Evolutionary conservation across 140 eudicot species (phyloP).

Genomic region (Senecio squalidus): DNA sequence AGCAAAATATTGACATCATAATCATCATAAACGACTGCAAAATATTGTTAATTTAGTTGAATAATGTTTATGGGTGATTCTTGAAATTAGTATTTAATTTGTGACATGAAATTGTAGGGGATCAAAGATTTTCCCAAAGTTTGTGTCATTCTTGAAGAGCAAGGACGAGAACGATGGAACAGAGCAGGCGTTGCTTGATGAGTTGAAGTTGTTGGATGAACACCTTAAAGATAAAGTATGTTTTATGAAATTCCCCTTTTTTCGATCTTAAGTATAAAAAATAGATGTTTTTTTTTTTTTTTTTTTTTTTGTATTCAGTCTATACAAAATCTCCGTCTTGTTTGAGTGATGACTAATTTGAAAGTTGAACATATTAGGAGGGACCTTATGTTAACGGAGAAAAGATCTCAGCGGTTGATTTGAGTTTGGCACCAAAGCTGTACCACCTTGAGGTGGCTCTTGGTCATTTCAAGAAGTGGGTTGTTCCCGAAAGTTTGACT

Average conservation of each 20-base stretch:
- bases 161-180: conserved; percentile 74
- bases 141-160: conserved; percentile 64
- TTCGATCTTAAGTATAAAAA: neutral
- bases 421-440: conserved; percentile 79
- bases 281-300: too few species aligned
- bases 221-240: conserved; percentile 63
- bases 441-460: conserved; percentile 69
- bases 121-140: conserved; percentile 60
- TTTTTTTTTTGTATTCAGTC: neutral
- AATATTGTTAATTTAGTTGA: too few species aligned
- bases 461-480: conserved; percentile 75
- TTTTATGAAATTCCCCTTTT: neutral
- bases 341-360: conserved; percentile 1
- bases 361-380: conserved; percentile 29
- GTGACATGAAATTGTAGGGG: conserved; percentile 38
- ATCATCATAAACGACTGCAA: too few species aligned
- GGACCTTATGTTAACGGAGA: conserved; percentile 69
- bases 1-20: too few species aligned
- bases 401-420: conserved; percentile 65
- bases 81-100: too few species aligned
- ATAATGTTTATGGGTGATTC: too few species aligned
- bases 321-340: neutral
- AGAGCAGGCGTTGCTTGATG: conserved; percentile 68
- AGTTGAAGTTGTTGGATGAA: conserved; percentile 66
- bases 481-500: conserved; percentile 49